A percentile compares a stretch with the other conserved stretches of the same genome.
Conservation (phyloP, 176 grass and related monocot species). For the Zizania latifolia region DNA sequence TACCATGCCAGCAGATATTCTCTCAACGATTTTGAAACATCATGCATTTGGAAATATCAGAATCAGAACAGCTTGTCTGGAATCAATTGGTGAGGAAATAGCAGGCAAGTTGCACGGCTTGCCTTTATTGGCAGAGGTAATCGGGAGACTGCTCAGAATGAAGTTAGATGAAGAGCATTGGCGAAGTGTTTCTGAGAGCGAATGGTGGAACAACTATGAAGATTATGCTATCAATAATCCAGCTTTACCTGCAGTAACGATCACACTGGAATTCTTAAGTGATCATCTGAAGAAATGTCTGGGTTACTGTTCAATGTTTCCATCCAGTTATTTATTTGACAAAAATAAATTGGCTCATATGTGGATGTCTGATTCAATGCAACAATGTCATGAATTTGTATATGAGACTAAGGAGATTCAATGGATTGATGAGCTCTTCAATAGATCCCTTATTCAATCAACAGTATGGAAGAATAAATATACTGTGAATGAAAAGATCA, state of each 20-base stretch:
- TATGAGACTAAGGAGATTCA: slow-evolving; percentile 11
- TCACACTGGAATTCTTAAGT: slow-evolving; percentile 31
- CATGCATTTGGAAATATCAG: slow-evolving; percentile 28
- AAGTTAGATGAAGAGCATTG: slow-evolving; percentile 18
- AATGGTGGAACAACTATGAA: slow-evolving; percentile 37
- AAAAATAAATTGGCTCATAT: slow-evolving; percentile 43
- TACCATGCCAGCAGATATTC: not conserved
- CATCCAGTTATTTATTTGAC: slow-evolving; percentile 24
- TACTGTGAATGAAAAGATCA: slow-evolving; percentile 27
- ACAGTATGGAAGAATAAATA: not conserved
- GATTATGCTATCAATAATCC: not conserved
- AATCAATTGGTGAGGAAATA: slow-evolving; percentile 29
- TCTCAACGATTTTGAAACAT: slow-evolving; percentile 8
- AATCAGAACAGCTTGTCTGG: not conserved
- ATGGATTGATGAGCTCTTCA: slow-evolving; percentile 25
- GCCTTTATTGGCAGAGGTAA: slow-evolving; percentile 24
- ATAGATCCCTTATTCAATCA: slow-evolving; percentile 27
- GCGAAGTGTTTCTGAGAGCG: slow-evolving; percentile 16
- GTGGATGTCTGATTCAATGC: slow-evolving; percentile 44
- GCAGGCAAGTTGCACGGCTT: slow-evolving; percentile 27
- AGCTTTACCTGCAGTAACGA: slow-evolving; percentile 25
- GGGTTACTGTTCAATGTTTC: slow-evolving; percentile 43
- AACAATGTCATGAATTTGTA: not conserved
- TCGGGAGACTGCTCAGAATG: slow-evolving; percentile 17
- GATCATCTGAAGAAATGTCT: slow-evolving; percentile 35